Evolutionary conservation across 1,284 basidiomycete genomes (phyloP), one percentile per base, ranked within the genome.

Genomic region (Leccinum huronense): DNA sequence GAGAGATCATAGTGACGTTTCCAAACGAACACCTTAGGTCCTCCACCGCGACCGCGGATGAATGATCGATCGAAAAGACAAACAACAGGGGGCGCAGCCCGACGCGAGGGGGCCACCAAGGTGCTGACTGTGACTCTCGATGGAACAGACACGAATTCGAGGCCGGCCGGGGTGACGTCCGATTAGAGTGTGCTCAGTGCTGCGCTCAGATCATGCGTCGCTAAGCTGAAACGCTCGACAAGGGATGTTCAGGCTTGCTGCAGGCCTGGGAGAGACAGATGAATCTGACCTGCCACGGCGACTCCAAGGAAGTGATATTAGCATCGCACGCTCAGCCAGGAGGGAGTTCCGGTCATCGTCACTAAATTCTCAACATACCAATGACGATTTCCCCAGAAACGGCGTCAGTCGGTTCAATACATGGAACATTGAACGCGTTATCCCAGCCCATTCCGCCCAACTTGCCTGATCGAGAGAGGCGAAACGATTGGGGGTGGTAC

Each of bases 231-330:
- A 5, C 4, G 30, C 48, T 34, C 36, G 3, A 3, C 34, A 40
- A 10, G 36, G 13, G 3, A 10, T 3, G 19, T 36, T 56, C 67
- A 68, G 53, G 65, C 59, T 69, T 19, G n/a, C 19, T 13, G 19
- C 19, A 51, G 19, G 48, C 48, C 10, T 23, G 11, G 1, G 48
- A 23, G 48, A 45, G 42, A 45, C 4, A 19, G 42, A 45, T 11
- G n/a, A 45, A 45, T 45, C 42, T 19, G 42, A 19, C 42, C n/a
- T 45, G 5, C n/a, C n/a, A 19, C n/a, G n/a, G 10, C 42, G 42
- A 45, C 42, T 45, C 42, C 42, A 19, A 10, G 45, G 6, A 51
- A 51, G 48, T 23, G 19, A 51, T 51, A 19, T 23, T 13, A 6
- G n/a, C n/a, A 23, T 23, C 11, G 19, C 6, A 19, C 6, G 19